phyloP scores from a whole-genome alignment of 163 green algal genomes.

The Chlorella variabilis region DNA sequence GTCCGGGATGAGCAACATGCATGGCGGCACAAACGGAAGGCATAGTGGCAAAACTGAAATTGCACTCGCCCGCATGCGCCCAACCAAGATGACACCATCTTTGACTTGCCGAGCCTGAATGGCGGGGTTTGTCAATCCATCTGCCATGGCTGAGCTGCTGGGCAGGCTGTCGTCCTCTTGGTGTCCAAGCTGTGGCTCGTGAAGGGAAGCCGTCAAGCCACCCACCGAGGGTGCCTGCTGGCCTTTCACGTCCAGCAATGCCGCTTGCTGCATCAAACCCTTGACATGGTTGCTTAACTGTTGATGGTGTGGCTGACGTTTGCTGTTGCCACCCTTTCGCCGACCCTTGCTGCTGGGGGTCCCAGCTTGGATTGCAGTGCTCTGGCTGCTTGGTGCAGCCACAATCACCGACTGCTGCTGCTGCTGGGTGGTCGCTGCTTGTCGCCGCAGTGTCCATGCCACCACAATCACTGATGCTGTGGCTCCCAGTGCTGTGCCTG shows the following conservation, averaged over 20 bases:
- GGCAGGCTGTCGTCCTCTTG: conserved; percentile 26
- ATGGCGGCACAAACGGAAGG: no score
- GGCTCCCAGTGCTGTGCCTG: background rate
- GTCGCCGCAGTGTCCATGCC: background rate
- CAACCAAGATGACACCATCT: conserved; percentile 38
- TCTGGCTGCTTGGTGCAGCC: background rate
- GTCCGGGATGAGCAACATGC: no score
- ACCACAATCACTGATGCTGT: background rate
- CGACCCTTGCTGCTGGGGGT: background rate
- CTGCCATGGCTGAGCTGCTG: conserved; percentile 20
- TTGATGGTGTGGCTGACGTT: background rate
- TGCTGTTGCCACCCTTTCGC: background rate
- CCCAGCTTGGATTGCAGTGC: background rate
- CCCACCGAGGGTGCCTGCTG: no score
- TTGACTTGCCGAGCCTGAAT: background rate
- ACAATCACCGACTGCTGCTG: background rate
- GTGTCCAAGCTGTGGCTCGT: no score
- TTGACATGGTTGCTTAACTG: conserved; percentile 27
- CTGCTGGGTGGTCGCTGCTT: background rate
- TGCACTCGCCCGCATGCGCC: conserved; percentile 46
- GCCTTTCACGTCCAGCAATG: no score
- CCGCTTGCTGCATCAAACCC: background rate
- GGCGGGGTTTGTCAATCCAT: conserved; percentile 16
- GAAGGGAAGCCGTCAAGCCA: no score
- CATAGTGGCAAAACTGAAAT: no score